Evolutionary conservation across 306 rosid genomes (phyloP).

Genomic region (Malus asiatica): DNA sequence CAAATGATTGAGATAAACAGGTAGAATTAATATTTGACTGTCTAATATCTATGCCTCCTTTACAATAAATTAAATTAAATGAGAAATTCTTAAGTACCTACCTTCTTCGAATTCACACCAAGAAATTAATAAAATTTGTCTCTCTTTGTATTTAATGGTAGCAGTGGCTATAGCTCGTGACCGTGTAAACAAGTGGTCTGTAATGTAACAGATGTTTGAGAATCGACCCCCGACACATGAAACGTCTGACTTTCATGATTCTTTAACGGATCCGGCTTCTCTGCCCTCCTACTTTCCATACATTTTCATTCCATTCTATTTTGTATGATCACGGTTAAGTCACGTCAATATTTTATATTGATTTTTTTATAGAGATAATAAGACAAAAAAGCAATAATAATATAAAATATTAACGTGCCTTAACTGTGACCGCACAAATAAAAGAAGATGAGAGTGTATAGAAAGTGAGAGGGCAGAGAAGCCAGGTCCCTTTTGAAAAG

Average conservation of each 20-base stretch:
- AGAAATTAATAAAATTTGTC: neutral
- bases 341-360: no score
- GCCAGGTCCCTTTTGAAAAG: no score
- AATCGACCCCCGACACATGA: neutral
- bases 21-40: slow-evolving; percentile 2
- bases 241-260: neutral
- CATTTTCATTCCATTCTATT: no score
- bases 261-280: no score
- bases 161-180: slow-evolving; percentile 11
- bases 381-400: no score
- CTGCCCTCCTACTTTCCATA: no score
- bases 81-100: neutral
- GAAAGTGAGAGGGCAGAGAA: no score
- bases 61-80: neutral
- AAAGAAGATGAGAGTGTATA: no score
- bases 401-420: no score
- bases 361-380: no score
- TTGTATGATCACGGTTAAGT: no score
- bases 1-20: slow-evolving; percentile 52
- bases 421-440: no score
- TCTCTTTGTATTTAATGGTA: neutral
- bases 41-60: neutral
- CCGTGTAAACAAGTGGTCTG: slow-evolving; percentile 34
- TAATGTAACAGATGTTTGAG: slow-evolving; percentile 3
- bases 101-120: neutral